Evolutionary conservation across 2,329 filamentous ascomycete genomes (phyloP).

Genomic region (Fusarium marasasianum): DNA sequence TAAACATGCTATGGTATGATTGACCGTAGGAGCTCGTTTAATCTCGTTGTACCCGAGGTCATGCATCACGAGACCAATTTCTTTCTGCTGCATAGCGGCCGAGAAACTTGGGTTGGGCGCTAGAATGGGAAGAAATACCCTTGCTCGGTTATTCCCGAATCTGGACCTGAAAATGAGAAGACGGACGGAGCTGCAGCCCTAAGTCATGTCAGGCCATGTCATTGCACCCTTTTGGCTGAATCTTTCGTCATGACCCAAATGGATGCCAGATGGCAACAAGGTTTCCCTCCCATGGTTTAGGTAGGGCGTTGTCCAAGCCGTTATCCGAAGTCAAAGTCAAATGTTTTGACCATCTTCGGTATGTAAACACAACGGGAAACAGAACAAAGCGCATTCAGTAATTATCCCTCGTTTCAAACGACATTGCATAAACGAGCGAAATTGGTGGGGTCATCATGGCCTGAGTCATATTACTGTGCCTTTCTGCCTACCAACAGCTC

Average conservation of each 20-base stretch:
- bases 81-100: not conserved
- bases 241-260: not conserved
- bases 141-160: conserved; percentile 10
- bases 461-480: not conserved
- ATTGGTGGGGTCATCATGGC: not conserved
- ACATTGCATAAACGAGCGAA: not conserved
- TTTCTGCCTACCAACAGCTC: not conserved
- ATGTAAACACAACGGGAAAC: not conserved
- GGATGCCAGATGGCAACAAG: not conserved
- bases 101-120: not conserved
- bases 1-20: not conserved
- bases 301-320: not conserved
- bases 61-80: not conserved
- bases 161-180: not conserved
- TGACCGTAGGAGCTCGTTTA: not conserved
- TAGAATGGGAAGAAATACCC: not conserved
- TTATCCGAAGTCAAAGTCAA: not conserved
- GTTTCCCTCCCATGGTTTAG: not conserved
- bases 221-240: not conserved
- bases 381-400: not conserved
- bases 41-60: not conserved
- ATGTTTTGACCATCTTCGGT: not conserved
- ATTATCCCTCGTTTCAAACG: not conserved
- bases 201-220: not conserved
- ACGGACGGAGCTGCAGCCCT: not conserved